Evolutionary conservation across 2,329 filamentous ascomycete species (phyloP).

Genomic region (Ophiocordyceps unilateralis): DNA sequence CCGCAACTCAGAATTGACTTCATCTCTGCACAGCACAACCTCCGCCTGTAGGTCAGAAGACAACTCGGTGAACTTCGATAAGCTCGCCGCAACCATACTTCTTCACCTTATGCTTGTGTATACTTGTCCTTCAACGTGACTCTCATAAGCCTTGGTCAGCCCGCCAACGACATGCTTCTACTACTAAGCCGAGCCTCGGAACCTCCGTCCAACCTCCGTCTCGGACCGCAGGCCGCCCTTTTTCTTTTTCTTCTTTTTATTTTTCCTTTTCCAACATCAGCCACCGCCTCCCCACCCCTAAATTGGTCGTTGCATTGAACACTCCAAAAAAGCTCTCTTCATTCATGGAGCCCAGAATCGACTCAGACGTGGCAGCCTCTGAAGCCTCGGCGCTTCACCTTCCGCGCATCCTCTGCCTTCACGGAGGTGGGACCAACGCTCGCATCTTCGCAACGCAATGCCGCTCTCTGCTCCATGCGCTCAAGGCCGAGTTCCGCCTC

Average conservation of each 20-base stretch:
- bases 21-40: too few species aligned
- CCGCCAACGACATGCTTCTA: too few species aligned
- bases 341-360: background rate
- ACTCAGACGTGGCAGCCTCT: background rate
- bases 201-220: background rate
- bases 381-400: background rate
- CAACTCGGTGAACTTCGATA: too few species aligned
- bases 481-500: slow-evolving; percentile 45
- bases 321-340: too few species aligned
- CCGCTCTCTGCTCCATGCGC: slow-evolving; percentile 29
- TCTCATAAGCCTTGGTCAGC: too few species aligned
- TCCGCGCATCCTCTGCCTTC: slow-evolving; percentile 63
- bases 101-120: too few species aligned
- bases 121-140: too few species aligned
- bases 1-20: too few species aligned
- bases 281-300: background rate
- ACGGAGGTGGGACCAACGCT: slow-evolving; percentile 62
- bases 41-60: too few species aligned
- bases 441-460: slow-evolving; percentile 51
- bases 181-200: too few species aligned
- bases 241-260: background rate
- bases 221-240: background rate
- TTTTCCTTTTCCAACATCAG: background rate
- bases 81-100: too few species aligned
- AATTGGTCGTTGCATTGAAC: too few species aligned